These are phyloP conservation scores for Tolypocladium tundrense DNA, from an alignment of 2,329 filamentous ascomycete genomes.

Conservation along the genomic window DNA sequence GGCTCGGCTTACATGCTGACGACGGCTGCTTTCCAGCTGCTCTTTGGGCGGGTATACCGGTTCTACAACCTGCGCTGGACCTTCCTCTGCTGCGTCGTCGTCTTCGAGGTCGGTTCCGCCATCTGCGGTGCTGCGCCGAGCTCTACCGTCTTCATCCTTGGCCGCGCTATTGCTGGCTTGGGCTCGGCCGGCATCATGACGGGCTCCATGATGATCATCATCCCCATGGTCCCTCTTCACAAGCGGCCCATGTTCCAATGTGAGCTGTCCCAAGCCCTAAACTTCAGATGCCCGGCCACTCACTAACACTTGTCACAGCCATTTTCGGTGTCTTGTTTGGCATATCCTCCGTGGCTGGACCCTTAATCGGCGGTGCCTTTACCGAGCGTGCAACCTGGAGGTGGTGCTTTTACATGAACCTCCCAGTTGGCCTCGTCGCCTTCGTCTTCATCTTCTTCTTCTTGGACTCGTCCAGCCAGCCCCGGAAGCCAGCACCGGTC, in stretches of 20 bases:
- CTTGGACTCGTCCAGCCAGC: conserved; percentile 29
- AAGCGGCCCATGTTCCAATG: conserved; percentile 50
- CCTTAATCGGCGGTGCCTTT: conserved; percentile 43
- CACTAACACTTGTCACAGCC: conserved; percentile 8
- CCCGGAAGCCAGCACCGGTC: conserved; percentile 18
- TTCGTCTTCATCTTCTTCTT: conserved; percentile 38
- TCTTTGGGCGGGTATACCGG: conserved; percentile 44
- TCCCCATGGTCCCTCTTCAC: conserved; percentile 47
- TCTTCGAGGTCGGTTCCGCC: conserved; percentile 45
- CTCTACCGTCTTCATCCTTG: conserved; percentile 43
- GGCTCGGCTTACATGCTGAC: conserved; percentile 52
- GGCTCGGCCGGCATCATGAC: conserved; percentile 49
- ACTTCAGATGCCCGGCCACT: not conserved
- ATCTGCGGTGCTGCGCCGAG: conserved; percentile 44
- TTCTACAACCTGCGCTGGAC: conserved; percentile 40
- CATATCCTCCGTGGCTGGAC: conserved; percentile 42
- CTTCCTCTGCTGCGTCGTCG: conserved; percentile 35
- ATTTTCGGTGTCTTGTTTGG: conserved; percentile 46
- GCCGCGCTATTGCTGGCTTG: conserved; percentile 45
- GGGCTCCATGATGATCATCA: conserved; percentile 45
- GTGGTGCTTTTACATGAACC: conserved; percentile 51
- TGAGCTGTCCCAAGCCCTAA: conserved; percentile 3
- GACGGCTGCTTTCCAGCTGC: conserved; percentile 40
- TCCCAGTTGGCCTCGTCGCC: conserved; percentile 43
- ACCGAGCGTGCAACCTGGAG: conserved; percentile 38